Base-by-base conservation (phyloP, 805 yeast genomes). In the Ogataea zsoltii region DNA sequence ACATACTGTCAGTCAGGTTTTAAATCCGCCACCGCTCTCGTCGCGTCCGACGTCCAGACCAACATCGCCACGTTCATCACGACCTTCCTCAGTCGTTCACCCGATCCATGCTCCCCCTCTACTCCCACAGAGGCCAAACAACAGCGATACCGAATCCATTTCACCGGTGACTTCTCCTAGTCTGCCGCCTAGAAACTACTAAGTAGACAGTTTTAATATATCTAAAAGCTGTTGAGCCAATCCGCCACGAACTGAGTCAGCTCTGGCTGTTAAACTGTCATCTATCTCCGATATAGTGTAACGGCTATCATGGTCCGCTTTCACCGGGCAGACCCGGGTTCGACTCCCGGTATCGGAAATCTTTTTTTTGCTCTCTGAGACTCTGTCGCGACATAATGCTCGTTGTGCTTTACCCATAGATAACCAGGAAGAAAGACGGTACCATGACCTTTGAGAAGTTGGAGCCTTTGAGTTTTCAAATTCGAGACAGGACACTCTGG, bases 281-380 rank as follows among this genome's bases (percentile, higher is more conserved):
- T 29, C 19, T 33, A 33, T 40, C 38, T 80, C 85, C 86, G 86
- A 79, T 81, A 76, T 82, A 80, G 87, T 81, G 86, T 82, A 81
- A 80, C 84, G 87, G 87, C 82, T 81, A 82, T 80, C 87, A 82
- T 83, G 85, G 85, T 79, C 78, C 85, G 85, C 87, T 82, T 81
- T 82, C 87, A 82, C 87, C 85, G 86, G 78, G 86, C 84, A 81
- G 70, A 76, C 81, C 83, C 84, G 87, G 86, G 87, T 82, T 82
- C 87, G 85, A 82, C 85, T 80, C 87, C 87, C 87, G 84, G 88
- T 75, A 80, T 79, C 85, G 87, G 87, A 82, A 76, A 45, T 51
- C 51, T 45, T 14, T 42, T 44, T 44, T 36, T 45, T 11, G 11
- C 18, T 13, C 14, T 13, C 14, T 31, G 17, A 13, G 10, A 7